Evolutionary conservation across 495 filamentous ascomycete genomes (phyloP).

Genomic region (Hyaloscypha finlandica): DNA sequence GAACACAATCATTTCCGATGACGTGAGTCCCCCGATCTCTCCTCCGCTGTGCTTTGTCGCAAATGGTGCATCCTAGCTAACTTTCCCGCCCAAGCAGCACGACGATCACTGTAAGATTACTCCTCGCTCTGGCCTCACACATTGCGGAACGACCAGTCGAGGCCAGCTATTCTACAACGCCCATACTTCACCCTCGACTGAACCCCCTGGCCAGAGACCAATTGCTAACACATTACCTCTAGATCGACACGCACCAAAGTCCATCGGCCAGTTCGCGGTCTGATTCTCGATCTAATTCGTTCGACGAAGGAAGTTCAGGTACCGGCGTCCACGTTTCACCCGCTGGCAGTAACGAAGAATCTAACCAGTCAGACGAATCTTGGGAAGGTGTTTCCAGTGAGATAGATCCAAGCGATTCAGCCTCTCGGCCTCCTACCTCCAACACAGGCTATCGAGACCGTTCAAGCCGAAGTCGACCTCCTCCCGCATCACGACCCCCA

Average conservation of each 20-base stretch:
- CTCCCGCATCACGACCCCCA: constrained; percentile 44
- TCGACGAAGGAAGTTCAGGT: constrained; percentile 53
- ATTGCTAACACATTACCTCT: neutral
- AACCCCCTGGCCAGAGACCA: neutral
- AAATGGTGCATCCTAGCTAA: constrained; percentile 29
- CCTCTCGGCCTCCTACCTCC: constrained; percentile 35
- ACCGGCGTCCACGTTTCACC: constrained; percentile 54
- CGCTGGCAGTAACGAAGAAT: constrained; percentile 49
- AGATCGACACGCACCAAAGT: constrained; percentile 17
- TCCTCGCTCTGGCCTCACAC: neutral
- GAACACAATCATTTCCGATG: constrained; percentile 45
- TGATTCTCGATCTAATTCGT: constrained; percentile 36
- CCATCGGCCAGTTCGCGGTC: constrained; percentile 20
- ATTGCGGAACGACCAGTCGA: neutral
- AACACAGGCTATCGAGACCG: constrained; percentile 18
- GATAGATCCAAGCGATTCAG: constrained; percentile 73
- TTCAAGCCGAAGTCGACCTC: constrained; percentile 39
- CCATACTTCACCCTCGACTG: neutral
- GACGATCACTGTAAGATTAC: constrained; percentile 25
- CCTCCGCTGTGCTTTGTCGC: constrained; percentile 8
- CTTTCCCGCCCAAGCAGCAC: constrained; percentile 25
- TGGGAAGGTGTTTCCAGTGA: constrained; percentile 62
- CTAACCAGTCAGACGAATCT: constrained; percentile 37
- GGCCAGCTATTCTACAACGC: neutral
- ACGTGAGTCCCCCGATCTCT: constrained; percentile 42